Evolutionary conservation across 495 filamentous ascomycete genomes (phyloP).

Genomic region (Talaromyces nanjingensis): DNA sequence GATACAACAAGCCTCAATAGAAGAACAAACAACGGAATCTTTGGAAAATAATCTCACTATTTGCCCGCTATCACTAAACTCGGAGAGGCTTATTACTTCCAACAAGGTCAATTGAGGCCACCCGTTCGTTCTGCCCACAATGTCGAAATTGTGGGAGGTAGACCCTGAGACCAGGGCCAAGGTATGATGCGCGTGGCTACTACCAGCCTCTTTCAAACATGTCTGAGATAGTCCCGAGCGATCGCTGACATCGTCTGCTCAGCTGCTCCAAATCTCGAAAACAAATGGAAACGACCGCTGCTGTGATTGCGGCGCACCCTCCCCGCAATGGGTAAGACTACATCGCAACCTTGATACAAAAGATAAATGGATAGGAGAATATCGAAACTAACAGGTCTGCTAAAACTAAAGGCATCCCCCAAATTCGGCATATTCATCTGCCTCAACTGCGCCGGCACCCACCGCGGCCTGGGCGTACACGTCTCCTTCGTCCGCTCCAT

Average conservation of each 20-base stretch:
- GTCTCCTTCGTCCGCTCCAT: constrained; percentile 96
- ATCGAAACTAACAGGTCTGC: not conserved
- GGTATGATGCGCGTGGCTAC: constrained; percentile 40
- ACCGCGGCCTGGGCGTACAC: constrained; percentile 91
- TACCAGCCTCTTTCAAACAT: not conserved
- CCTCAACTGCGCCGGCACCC: constrained; percentile 88
- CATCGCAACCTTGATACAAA: not conserved
- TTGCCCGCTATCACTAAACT: not conserved
- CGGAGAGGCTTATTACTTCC: not conserved
- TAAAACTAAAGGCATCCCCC: constrained; percentile 51
- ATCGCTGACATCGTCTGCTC: constrained; percentile 7
- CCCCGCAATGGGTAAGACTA: constrained; percentile 75
- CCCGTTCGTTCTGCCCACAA: constrained; percentile 14
- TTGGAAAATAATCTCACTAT: too few species aligned
- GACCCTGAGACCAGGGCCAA: constrained; percentile 92
- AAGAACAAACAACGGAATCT: not conserved
- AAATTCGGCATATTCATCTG: constrained; percentile 93
- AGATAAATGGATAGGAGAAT: not conserved
- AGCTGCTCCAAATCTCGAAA: constrained; percentile 87
- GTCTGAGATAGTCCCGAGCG: not conserved
- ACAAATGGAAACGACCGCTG: constrained; percentile 78
- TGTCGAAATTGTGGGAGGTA: constrained; percentile 88
- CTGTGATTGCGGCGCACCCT: constrained; percentile 89
- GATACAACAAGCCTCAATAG: not conserved
- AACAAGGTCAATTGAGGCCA: not conserved